Percentiles rank a stretch among this genome's conserved stretches.
Evolutionary conservation across 768 basidiomycete species (phyloP).

Genomic region (Trametes coccinea): DNA sequence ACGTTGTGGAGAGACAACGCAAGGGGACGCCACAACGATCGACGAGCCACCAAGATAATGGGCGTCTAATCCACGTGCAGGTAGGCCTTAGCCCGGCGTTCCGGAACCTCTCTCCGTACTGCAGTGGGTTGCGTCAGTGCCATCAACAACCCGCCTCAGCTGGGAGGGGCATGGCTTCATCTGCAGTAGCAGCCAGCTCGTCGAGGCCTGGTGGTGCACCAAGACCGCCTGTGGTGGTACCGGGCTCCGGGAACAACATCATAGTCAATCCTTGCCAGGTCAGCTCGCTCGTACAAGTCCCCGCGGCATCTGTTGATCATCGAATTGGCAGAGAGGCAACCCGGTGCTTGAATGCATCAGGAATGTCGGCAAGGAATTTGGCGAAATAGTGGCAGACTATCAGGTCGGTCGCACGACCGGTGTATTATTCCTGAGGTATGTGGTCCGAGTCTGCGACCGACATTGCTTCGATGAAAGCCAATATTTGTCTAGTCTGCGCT

Average conservation of each 20-base stretch:
- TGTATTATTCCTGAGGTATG: conserved; percentile 86
- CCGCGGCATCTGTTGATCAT: neutral
- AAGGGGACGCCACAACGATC: too few relatives aligned
- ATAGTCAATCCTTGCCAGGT: conserved; percentile 37
- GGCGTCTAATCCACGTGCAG: neutral
- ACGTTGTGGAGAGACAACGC: too few relatives aligned
- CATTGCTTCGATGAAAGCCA: neutral
- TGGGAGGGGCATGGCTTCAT: neutral
- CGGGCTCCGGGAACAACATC: conserved; percentile 36
- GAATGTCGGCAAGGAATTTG: conserved; percentile 91
- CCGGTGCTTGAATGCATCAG: conserved; percentile 84
- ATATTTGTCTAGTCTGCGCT: conserved; percentile 63
- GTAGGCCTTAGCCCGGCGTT: too few relatives aligned
- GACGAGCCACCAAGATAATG: neutral
- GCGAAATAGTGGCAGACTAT: conserved; percentile 91
- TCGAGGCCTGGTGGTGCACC: neutral
- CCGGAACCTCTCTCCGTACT: too few relatives aligned
- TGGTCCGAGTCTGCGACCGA: neutral
- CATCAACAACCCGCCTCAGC: too few relatives aligned
- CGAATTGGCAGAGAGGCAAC: conserved; percentile 67
- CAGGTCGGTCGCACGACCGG: conserved; percentile 95
- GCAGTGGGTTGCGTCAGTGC: too few relatives aligned
- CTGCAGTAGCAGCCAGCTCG: neutral
- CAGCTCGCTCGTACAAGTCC: neutral
- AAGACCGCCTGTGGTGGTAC: conserved; percentile 36